Evolutionary conservation across 139 green algal genomes (phyloP).

Genomic region (Chlamydomonas sp.): DNA sequence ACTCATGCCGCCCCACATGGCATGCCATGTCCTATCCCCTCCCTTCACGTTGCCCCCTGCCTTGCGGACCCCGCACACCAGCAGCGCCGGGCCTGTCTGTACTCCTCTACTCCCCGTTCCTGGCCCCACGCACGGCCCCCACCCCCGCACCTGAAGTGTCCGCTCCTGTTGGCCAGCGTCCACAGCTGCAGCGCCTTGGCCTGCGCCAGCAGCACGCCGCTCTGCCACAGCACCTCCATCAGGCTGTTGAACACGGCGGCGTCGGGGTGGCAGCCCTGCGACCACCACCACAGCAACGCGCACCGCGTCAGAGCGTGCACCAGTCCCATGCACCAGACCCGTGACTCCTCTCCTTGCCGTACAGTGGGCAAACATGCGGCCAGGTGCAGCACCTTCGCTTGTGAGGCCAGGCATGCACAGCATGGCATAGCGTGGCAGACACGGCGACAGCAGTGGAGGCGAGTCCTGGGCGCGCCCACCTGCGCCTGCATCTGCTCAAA

Average conservation of each 20-base stretch:
- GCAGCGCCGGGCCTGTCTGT: not conserved
- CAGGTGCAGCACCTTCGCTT: not conserved
- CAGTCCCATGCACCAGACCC: too few species aligned
- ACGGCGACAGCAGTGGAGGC: not conserved
- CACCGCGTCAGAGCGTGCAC: not conserved
- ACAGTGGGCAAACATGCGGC: not conserved
- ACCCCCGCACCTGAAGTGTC: constrained; percentile 57
- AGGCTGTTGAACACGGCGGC: constrained; percentile 68
- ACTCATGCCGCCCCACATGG: too few species aligned
- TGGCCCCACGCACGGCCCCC: not conserved
- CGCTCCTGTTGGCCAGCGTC: constrained; percentile 64
- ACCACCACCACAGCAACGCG: not conserved
- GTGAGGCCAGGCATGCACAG: too few species aligned
- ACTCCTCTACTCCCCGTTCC: too few species aligned
- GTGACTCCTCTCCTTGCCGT: not conserved
- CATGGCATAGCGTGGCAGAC: too few species aligned
- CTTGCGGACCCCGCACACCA: not conserved
- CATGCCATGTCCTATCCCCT: too few species aligned
- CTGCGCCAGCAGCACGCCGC: constrained; percentile 65
- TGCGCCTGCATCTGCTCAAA: constrained; percentile 77
- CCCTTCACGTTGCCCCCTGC: not conserved
- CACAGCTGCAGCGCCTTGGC: constrained; percentile 64
- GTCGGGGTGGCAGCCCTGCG: constrained; percentile 64
- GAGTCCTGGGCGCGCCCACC: not conserved
- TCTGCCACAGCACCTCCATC: constrained; percentile 69